These are phyloP conservation scores for Saccharomycopsis sp. DNA, from an alignment of 805 yeast genomes.

Conservation along the genomic window DNA sequence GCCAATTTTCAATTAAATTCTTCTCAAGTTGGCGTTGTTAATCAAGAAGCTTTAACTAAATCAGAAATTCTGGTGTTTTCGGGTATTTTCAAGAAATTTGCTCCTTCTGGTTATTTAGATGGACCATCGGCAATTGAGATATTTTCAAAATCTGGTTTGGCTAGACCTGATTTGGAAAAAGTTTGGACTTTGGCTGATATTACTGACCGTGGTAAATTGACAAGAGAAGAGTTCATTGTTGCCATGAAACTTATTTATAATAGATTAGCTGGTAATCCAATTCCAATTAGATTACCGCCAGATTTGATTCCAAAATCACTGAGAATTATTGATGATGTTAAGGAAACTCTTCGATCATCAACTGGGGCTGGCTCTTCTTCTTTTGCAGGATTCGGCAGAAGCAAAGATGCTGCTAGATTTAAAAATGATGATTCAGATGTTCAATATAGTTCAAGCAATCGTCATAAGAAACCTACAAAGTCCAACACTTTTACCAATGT, in stretches of 20 bases:
- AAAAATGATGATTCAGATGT: constrained; percentile 69
- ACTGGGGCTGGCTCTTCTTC: neutral
- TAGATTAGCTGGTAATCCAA: constrained; percentile 77
- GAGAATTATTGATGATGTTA: constrained; percentile 64
- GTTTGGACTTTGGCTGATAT: constrained; percentile 90
- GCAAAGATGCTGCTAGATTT: constrained; percentile 37
- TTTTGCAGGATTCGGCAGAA: neutral
- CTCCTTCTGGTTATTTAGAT: constrained; percentile 59
- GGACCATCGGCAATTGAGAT: constrained; percentile 80
- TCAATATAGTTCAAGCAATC: constrained; percentile 64
- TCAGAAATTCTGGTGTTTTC: constrained; percentile 52
- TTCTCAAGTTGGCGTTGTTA: constrained; percentile 32
- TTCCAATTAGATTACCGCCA: constrained; percentile 79
- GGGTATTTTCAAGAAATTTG: constrained; percentile 54
- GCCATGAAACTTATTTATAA: constrained; percentile 97
- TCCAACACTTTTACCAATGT: constrained; percentile 29
- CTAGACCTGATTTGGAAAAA: constrained; percentile 76
- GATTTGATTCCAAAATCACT: constrained; percentile 86
- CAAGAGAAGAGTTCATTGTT: constrained; percentile 86
- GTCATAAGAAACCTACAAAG: constrained; percentile 39
- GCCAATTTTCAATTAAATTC: constrained; percentile 28
- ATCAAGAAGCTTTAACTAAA: constrained; percentile 71
- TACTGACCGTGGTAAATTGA: constrained; percentile 73
- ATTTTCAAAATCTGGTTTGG: constrained; percentile 85
- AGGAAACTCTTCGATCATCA: constrained; percentile 40